A percentile compares a stretch with the other conserved stretches of the same genome.
phyloP scores from a whole-genome alignment of 2,329 filamentous ascomycete genomes.

The Arthrobotrys conoides region DNA sequence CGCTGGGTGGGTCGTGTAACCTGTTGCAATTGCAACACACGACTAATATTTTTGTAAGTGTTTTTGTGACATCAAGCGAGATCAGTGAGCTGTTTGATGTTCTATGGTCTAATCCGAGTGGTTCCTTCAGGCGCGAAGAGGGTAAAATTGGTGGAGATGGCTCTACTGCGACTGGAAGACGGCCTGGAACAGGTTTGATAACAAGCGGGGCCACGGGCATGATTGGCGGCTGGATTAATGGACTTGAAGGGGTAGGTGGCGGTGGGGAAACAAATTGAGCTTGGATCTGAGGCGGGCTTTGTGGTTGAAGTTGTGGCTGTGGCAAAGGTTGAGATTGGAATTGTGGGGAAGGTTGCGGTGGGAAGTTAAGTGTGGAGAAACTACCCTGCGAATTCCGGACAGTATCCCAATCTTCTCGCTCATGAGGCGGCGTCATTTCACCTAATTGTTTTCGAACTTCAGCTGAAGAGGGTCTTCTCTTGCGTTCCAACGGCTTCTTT shows the following conservation, averaged over 20 bases:
- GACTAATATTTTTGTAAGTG: constrained; percentile 46
- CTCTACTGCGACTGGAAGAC: constrained; percentile 35
- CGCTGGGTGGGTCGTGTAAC: constrained; percentile 57
- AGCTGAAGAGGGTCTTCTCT: constrained; percentile 43
- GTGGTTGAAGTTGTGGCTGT: neutral
- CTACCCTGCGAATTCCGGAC: constrained; percentile 49
- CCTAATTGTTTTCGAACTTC: constrained; percentile 56
- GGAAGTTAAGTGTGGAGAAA: constrained; percentile 34
- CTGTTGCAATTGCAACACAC: constrained; percentile 54
- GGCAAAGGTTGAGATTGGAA: constrained; percentile 17
- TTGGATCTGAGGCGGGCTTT: constrained; percentile 17
- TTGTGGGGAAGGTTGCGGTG: constrained; percentile 6
- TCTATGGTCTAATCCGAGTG: constrained; percentile 23
- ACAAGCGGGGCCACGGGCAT: constrained; percentile 2
- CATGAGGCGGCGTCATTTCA: constrained; percentile 59
- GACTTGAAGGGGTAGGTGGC: constrained; percentile 22
- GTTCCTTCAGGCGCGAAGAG: constrained; percentile 16
- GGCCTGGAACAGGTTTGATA: constrained; percentile 40
- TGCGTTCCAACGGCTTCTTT: constrained; percentile 33
- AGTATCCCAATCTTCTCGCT: constrained; percentile 55
- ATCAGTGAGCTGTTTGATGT: constrained; percentile 52
- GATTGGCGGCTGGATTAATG: constrained; percentile 16
- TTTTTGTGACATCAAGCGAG: constrained; percentile 54
- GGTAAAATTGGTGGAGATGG: constrained; percentile 12
- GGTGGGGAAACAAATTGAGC: constrained; percentile 6